Base-by-base conservation (phyloP, 805 yeast species). In the Debaryomyces tyrocola region DNA sequence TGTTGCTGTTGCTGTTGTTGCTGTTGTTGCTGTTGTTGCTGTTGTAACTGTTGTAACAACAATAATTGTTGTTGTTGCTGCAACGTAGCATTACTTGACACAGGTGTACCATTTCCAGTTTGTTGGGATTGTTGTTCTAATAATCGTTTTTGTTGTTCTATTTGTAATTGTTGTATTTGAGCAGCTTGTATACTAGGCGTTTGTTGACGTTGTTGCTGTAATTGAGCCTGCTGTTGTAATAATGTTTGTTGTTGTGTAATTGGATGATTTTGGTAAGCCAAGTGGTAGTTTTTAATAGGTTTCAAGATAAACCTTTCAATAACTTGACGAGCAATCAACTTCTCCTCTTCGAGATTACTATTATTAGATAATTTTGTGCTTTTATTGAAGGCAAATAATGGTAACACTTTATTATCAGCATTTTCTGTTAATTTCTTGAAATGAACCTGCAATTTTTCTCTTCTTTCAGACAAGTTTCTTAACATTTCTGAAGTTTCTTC, bases 371-470 rank as follows among this genome's bases (percentile, higher is more conserved):
- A 54, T 21, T 48, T 50, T 10, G 48, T 53, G 24, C 50, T 53
- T 11, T 63, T 63, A 41, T 77, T 72, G 60, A 75, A 80, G 15
- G 81, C 70, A 57, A 82, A 81, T 43, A 82, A 65, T 2, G 84
- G 78, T 45, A 83, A 61, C 10, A 55, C 49, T 24, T 48, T 47
- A 8, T 44, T 41, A 4, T 41, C 45, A 9, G 52, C 45, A 8
- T 51, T 42, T 1, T 53, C 33, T 7, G 58, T 50, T 40, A 62
- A 47, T 37, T 53, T 52, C 42, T 57, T 58, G 48, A 73, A 70
- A 38, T 62, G 64, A 29, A 72, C 65, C 42, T 70, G 67, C 50
- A 81, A 65, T 42, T 70, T 64, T 46, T 72, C 73, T 42, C 59
- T 65, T 37, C 62, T 63, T 41, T 60, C 69, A 20, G 68, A 64